Conservation (phyloP, 1,284 basidiomycete genomes). For the Ustilago bromivora region DNA sequence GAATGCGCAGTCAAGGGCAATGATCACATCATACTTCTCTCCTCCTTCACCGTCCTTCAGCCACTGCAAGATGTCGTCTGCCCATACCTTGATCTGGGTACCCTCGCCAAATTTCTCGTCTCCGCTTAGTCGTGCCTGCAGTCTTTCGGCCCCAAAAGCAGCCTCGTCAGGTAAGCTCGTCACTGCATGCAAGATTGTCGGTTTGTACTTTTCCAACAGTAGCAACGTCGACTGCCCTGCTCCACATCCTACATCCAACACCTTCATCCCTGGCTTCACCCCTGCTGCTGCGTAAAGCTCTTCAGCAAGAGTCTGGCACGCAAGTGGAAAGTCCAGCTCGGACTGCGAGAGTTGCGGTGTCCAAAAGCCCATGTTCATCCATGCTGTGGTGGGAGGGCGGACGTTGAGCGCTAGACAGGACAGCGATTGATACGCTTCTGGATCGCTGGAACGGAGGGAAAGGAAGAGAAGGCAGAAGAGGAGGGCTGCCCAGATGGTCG, state of each 20-base stretch:
- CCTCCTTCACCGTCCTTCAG: constrained; percentile 16
- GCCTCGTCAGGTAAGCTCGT: constrained; percentile 59
- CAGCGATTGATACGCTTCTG: constrained; percentile 33
- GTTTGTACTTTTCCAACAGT: constrained; percentile 32
- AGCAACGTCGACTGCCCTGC: constrained; percentile 65
- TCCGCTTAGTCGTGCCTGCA: constrained; percentile 8
- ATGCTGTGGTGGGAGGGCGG: constrained; percentile 47
- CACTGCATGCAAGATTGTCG: constrained; percentile 59
- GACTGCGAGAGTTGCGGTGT: constrained; percentile 23
- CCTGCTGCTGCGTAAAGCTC: constrained; percentile 47
- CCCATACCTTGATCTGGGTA: constrained; percentile 43
- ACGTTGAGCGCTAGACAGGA: constrained; percentile 45
- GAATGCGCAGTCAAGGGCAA: constrained; percentile 68
- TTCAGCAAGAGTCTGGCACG: constrained; percentile 53
- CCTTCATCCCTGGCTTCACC: constrained; percentile 27
- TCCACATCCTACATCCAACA: constrained; percentile 67
- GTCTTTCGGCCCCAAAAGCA: constrained; percentile 26
- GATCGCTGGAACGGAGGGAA: constrained; percentile 2
- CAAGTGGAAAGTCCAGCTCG: constrained; percentile 41
- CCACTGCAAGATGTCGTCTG: constrained; percentile 53
- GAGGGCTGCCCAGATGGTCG: constrained; percentile 10
- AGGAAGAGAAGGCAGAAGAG: constrained; percentile 16
- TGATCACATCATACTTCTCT: constrained; percentile 59
- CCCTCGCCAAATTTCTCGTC: background rate
- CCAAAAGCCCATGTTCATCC: constrained; percentile 66